phyloP scores from a whole-genome alignment of 495 filamentous ascomycete species.

The Chaetomium fimeti region DNA sequence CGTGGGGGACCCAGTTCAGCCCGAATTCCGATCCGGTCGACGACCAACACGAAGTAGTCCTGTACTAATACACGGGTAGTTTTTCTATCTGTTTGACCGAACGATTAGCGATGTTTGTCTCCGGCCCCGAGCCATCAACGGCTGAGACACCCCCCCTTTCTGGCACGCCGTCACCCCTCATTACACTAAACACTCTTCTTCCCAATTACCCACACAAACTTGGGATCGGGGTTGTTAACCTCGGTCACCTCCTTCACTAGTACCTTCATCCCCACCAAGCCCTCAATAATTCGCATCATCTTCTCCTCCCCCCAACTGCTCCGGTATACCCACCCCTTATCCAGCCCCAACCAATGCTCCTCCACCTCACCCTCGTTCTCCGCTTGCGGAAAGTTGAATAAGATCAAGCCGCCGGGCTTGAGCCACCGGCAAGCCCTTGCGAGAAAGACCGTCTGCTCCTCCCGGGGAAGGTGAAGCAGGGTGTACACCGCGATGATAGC shows the following conservation, averaged over 20 bases:
- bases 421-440: slow-evolving; percentile 32
- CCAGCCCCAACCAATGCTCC: slow-evolving; percentile 35
- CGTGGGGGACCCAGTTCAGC: background rate
- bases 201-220: slow-evolving; percentile 40
- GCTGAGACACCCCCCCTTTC: no score
- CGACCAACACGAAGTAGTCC: background rate
- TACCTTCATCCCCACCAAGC: slow-evolving; percentile 28
- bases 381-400: slow-evolving; percentile 35
- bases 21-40: background rate
- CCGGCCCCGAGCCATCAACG: no score
- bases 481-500: slow-evolving; percentile 37
- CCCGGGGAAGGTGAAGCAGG: slow-evolving; percentile 40
- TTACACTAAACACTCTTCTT: background rate
- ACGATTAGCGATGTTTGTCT: background rate
- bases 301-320: slow-evolving; percentile 37
- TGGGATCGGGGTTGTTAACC: slow-evolving; percentile 25
- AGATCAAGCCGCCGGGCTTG: slow-evolving; percentile 34
- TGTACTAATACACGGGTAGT: background rate
- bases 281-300: slow-evolving; percentile 28
- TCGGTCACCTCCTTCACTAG: slow-evolving; percentile 24
- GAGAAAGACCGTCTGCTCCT: slow-evolving; percentile 39
- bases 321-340: slow-evolving; percentile 42
- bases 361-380: slow-evolving; percentile 24
- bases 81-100: background rate
- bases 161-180: no score